Conservation (phyloP, 139 green algal species). For the Closterium sp. region DNA sequence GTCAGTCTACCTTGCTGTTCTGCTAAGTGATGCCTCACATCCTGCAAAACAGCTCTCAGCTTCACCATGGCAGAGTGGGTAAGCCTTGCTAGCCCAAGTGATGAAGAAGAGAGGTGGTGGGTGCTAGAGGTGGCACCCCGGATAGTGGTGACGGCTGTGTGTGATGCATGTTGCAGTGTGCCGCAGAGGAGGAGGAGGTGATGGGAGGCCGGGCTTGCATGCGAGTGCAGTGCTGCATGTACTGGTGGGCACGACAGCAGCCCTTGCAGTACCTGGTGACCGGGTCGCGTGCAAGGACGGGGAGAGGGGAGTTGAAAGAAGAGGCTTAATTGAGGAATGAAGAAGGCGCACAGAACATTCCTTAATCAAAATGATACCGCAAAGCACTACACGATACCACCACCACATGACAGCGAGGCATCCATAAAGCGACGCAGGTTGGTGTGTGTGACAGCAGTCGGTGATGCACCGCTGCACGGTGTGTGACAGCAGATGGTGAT, state of each 20-base stretch:
- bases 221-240: background rate
- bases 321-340: background rate
- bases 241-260: background rate
- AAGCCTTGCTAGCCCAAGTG: background rate
- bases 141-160: too few species aligned
- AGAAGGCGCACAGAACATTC: background rate
- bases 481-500: background rate
- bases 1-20: background rate
- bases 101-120: background rate
- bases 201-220: background rate
- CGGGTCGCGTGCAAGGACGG: background rate
- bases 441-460: background rate
- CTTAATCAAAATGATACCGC: background rate
- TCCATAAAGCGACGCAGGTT: background rate
- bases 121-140: background rate
- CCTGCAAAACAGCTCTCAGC: background rate
- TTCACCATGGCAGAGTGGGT: background rate
- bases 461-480: too few species aligned
- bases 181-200: background rate
- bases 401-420: background rate
- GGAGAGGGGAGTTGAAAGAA: background rate
- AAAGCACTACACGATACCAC: background rate
- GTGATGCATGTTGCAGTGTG: background rate
- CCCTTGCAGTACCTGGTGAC: background rate
- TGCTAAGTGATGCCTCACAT: background rate